Conservation (phyloP, 208 protist species). For the Trypanosomatidae sp. region DNA sequence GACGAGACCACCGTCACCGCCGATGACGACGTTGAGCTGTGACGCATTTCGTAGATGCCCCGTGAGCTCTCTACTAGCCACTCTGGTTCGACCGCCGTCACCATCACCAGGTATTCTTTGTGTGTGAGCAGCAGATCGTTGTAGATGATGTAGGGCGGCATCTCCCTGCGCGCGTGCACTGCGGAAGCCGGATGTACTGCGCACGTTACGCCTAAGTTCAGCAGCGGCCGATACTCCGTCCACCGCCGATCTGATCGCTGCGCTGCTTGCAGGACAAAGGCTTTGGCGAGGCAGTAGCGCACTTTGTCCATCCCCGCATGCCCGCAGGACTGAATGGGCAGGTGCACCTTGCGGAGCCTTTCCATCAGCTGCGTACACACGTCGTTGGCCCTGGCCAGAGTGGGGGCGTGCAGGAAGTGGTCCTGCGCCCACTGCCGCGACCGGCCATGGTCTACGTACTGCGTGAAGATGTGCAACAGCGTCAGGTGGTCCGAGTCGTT, state of each 20-base stretch:
- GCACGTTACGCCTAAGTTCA: constrained; percentile 95
- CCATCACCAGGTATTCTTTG: constrained; percentile 97
- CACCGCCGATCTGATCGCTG: constrained; percentile 91
- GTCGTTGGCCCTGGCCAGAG: constrained; percentile 90
- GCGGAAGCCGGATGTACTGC: constrained; percentile 97
- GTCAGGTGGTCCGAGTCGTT: constrained; percentile 99
- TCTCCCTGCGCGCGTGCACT: constrained; percentile 95
- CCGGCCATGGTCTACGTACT: constrained; percentile 93
- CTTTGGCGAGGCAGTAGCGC: constrained; percentile 93
- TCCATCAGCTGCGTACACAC: constrained; percentile 97
- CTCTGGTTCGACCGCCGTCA: constrained; percentile 96
- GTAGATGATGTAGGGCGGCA: constrained; percentile 99
- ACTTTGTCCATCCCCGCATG: constrained; percentile 90
- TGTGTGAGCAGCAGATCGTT: constrained; percentile 96
- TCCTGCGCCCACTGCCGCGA: constrained; percentile 94
- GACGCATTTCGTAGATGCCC: constrained; percentile 63
- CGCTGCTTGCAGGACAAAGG: constrained; percentile 97
- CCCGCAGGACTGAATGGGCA: constrained; percentile 57
- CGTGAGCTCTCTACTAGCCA: constrained; percentile 95
- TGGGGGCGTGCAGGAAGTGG: constrained; percentile 97
- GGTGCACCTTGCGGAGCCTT: constrained; percentile 88
- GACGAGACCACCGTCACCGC: not conserved
- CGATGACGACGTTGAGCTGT: not conserved
- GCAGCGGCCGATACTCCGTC: constrained; percentile 98
- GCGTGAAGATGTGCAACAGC: constrained; percentile 98